Base-by-base conservation (phyloP, 2,329 filamentous ascomycete genomes). In the Beauveria scarabaeidicola region DNA sequence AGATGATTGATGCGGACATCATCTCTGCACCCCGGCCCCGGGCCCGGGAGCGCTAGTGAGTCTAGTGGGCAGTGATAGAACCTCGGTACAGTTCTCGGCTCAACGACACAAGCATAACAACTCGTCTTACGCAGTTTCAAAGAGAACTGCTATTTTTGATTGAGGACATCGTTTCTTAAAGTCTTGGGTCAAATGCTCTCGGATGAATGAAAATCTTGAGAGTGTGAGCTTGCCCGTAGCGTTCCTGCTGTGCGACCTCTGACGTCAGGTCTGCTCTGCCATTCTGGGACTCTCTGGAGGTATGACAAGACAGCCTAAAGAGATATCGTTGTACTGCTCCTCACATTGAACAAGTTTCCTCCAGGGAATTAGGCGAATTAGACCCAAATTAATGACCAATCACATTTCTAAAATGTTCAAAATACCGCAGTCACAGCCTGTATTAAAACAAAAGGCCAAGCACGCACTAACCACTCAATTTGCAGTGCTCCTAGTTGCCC, bases 391-490 rank as follows among this genome's bases (percentile, higher is more conserved):
- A 17, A 27, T 17, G 5, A 40, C 29, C 21, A 21, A 38, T 8
- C 7, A 38, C 7, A 32, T 19, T 40, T 23, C 21, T 48, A 52
- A 19, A 19, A 41, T 17, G 13, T 17, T 46, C 17, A 11, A 17
- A 48, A 58, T 5, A 21, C 10, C 17, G 7, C 43, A 11, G 23
- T 32, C 54, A 51, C 27, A 32, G 44, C 13, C 19, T 58, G 38
- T 52, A 58, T 58, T 58, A 36, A 46, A 52, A 46, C 48, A 52
- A 46, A 58, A 25, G 19, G 47, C 23, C 13, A 27, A 52, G 19
- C 13, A 40, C 38, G 17, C 55, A 43, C 25, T 13, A 36, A 38
- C 25, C 36, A 40, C 40, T 48, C 27, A 27, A 46, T 52, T 52
- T 46, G 27, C 40, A 36, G 46, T 46, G 47, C 48, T 46, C 56